Percentiles rank a stretch among this genome's conserved stretches.
Evolutionary conservation across 768 basidiomycete species (phyloP).

Genomic region (Mycena alexandri): DNA sequence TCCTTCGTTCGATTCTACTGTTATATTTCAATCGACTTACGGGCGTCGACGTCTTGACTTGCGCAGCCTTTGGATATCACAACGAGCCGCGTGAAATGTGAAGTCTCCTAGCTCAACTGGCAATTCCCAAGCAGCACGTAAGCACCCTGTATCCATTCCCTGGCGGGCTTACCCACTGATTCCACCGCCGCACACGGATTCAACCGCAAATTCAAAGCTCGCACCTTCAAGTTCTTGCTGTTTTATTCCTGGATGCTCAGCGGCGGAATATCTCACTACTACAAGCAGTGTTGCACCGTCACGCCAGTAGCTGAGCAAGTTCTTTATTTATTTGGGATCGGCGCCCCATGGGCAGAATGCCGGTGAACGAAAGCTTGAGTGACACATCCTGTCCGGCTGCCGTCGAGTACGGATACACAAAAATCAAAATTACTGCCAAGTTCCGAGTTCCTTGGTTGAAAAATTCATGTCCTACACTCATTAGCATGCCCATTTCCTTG

Average conservation of each 20-base stretch:
- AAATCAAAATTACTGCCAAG: not conserved
- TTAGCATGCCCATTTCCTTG: too few relatives aligned
- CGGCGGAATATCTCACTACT: not conserved
- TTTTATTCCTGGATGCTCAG: not conserved
- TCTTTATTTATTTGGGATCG: not conserved
- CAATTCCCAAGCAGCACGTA: slow-evolving; percentile 18
- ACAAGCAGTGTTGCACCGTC: too few relatives aligned
- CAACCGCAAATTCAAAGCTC: not conserved
- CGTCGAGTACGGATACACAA: slow-evolving; percentile 17
- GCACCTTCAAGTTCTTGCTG: not conserved
- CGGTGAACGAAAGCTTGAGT: slow-evolving; percentile 7
- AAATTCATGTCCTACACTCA: not conserved
- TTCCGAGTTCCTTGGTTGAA: not conserved
- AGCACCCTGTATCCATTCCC: not conserved
- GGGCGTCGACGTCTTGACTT: too few relatives aligned
- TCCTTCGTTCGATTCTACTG: not conserved
- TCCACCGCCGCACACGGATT: slow-evolving; percentile 14
- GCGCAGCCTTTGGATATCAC: too few relatives aligned
- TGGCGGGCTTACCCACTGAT: slow-evolving; percentile 9
- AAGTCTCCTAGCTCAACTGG: not conserved
- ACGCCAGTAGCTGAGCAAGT: too few relatives aligned
- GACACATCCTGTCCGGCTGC: slow-evolving; percentile 1
- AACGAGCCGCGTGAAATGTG: too few relatives aligned
- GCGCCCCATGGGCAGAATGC: not conserved
- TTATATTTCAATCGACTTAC: too few relatives aligned